phyloP scores from a whole-genome alignment of 306 rosid genomes.

The Sicyos edulis region DNA sequence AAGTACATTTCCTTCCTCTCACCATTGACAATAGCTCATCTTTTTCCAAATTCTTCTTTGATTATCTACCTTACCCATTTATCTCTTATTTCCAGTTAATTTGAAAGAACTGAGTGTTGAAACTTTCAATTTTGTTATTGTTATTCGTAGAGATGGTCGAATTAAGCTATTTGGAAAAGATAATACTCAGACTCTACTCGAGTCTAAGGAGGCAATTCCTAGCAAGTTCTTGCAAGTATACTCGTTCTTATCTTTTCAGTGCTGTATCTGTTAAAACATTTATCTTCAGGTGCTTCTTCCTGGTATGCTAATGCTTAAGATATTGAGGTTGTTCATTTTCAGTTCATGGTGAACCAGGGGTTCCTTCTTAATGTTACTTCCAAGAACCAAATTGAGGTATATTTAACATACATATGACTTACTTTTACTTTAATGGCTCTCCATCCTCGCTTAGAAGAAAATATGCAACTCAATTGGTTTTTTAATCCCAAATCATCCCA shows the following conservation, averaged over 20 bases:
- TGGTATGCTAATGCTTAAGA: not conserved
- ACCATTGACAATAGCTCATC: constrained; percentile 7
- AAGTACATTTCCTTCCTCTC: constrained; percentile 39
- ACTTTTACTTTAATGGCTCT: not conserved
- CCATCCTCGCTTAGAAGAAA: not conserved
- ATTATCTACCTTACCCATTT: not conserved
- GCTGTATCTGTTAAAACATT: constrained; percentile 18
- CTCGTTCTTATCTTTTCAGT: constrained; percentile 7
- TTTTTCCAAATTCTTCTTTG: not conserved
- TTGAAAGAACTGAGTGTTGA: not conserved
- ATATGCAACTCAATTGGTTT: no score
- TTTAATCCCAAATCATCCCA: no score
- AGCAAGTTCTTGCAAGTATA: constrained; percentile 74
- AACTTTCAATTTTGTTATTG: not conserved
- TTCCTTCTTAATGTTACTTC: constrained; percentile 52
- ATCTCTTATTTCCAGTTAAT: not conserved
- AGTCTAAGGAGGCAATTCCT: constrained; percentile 48
- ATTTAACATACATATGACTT: constrained; percentile 9
- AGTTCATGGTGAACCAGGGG: constrained; percentile 71
- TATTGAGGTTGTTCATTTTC: constrained; percentile 21
- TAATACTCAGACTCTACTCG: constrained; percentile 66
- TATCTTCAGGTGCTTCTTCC: not conserved
- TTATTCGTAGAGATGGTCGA: constrained; percentile 57
- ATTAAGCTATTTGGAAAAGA: constrained; percentile 69
- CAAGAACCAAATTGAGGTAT: constrained; percentile 71